Base-by-base conservation (phyloP, 164 flowering plant genomes). In the Aristolochia californica region DNA sequence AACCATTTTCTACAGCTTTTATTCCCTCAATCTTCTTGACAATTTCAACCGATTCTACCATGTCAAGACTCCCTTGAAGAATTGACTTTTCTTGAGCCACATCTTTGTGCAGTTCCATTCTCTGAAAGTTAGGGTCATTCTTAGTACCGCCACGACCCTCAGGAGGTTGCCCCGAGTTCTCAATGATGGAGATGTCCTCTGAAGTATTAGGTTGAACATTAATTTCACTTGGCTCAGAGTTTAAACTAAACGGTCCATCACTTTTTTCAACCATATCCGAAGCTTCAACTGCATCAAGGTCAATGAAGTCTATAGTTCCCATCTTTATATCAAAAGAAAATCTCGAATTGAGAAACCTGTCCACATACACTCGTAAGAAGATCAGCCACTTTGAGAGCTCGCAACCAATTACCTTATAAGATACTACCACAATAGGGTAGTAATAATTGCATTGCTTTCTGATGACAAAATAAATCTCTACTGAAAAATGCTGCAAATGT, bases 261-360 rank as follows among this genome's bases (percentile, higher is more conserved):
- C 67, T 58, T 28, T 57, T 56, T 63, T 68, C 79, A 64, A 38
- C 66, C 49, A 38, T 73, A 65, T 48, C 55, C 7, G 12, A 71
- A 63, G 74, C 67, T 56, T 27, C 67, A 48, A 64, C 61, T 61
- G 70, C 51, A 7, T 64, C 59, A 50, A 73, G 69, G 53, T 61
- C 66, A 26, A 78, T 74, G 15, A 68, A 56, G 53, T 80, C 82
- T 72, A 75, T 81, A 28, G 64, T 55, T 24, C 59, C 86, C 90
- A 83, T 86, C 45, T 53, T 61, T 25, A 51, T 38, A 55, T 7
- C n/a, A 53, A 47, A 21, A 43, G 48, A 51, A 51, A 8, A 28
- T 7, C 30, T 28, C 7, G 30, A 28, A 2, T 5, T 34, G 11
- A 34, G 50, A 47, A 11, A 47, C 15, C 50, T 47, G 50, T 47